phyloP scores from a whole-genome alignment of 768 basidiomycete genomes.

The Gloeopeniophorella convolvens region DNA sequence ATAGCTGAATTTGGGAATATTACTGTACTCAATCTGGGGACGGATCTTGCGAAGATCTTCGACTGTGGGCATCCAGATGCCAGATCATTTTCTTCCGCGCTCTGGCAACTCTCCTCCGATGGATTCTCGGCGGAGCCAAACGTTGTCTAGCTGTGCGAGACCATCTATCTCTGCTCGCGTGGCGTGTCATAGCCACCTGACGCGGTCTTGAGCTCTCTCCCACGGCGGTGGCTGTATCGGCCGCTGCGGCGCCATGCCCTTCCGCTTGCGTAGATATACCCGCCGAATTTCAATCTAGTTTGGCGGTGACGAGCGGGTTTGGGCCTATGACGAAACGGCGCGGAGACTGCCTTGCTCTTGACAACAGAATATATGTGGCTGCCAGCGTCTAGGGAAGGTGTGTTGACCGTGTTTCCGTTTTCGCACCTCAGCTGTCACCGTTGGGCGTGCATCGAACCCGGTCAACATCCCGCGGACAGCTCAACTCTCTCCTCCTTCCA shows the following conservation, averaged over 20 bases:
- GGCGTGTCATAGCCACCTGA: too few species aligned
- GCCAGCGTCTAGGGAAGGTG: too few species aligned
- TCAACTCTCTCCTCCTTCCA: slow-evolving; percentile 3
- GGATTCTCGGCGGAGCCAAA: too few species aligned
- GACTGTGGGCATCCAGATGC: slow-evolving; percentile 13
- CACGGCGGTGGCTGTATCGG: background rate
- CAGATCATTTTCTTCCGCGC: background rate
- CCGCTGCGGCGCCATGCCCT: background rate
- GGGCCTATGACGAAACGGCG: slow-evolving; percentile 10
- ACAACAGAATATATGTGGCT: too few species aligned
- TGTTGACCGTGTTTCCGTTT: slow-evolving; percentile 18
- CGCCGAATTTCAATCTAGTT: background rate
- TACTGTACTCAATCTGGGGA: slow-evolving; percentile 8
- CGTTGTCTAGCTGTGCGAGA: too few species aligned
- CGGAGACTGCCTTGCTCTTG: background rate
- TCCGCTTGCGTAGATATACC: slow-evolving; percentile 1
- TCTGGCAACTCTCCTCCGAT: background rate
- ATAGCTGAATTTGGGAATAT: slow-evolving; percentile 10
- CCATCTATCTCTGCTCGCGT: too few species aligned
- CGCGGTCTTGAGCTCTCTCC: background rate
- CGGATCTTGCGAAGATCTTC: slow-evolving; percentile 11
- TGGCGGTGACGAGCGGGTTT: background rate
- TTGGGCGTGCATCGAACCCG: too few species aligned
- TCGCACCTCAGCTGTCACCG: slow-evolving; percentile 10
- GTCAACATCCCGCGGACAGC: too few species aligned